Base-by-base conservation (phyloP, 306 rosid species). In the Bauhinia variegata region DNA sequence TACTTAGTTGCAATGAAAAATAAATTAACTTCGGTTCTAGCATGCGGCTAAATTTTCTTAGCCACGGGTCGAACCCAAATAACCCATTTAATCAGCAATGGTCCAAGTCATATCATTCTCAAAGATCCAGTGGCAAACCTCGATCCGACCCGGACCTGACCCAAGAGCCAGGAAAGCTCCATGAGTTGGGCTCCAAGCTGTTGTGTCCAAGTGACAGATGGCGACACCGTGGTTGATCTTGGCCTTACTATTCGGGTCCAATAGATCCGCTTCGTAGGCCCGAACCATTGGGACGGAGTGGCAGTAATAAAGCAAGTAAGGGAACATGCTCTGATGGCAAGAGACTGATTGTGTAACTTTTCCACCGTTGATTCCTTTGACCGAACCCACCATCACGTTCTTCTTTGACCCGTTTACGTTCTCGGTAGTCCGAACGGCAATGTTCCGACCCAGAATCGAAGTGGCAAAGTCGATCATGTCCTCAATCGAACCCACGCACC, bases 91-190 rank as follows among this genome's bases (percentile, higher is more conserved):
- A 70, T 95, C 97, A 0, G 95, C 92, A 16, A 79, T 63, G 0
- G 88, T 59, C 99, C 99, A 95, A 2, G 91, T 85, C 97, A 95
- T 73, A 68, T 95, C 99, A 15, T 95, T 95, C 78, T 95, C 82
- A 58, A 95, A 95, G 61, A 95, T 95, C 99, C 99, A 95, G 11
- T 95, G 99, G 47, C 99, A 95, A 0, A 95, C 97, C 66, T 95
- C 99, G 2, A 95, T 86, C 74, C 81, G 86, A 51, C 99, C 99
- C 48, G 99, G 99, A 6, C 72, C 76, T 42, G 95, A 88, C 0
- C 96, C 97, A 55, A 95, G 76, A 1, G 99, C 79, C 12, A 87
- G 46, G 19, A 95, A 95, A 0, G 99, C 89, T 2, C 99, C 99
- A 6, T 95, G 99, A 3, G 80, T 71, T 0, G 89, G 88, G 75